A percentile compares a stretch with the other conserved stretches of the same genome.
Evolutionary conservation across 2,329 filamentous ascomycete genomes (phyloP).

Genomic region (Clarireedia paspali): DNA sequence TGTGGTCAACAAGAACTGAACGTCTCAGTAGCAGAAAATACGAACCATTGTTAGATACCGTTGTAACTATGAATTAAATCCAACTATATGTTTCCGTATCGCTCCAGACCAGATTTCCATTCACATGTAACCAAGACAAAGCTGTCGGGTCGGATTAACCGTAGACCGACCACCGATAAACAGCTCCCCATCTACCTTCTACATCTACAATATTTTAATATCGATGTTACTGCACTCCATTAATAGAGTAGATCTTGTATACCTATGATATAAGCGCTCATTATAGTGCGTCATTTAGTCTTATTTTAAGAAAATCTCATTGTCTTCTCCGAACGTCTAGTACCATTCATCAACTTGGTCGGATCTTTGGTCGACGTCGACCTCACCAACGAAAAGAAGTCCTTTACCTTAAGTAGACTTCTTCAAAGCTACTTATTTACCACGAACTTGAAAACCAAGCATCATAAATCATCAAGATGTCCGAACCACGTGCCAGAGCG

Average conservation of each 20-base stretch:
- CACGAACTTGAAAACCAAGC: not conserved
- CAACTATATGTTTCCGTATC: not conserved
- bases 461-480: constrained; percentile 28
- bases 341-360: too few relatives aligned
- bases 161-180: not conserved
- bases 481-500: constrained; percentile 70
- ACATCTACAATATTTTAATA: not conserved
- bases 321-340: too few relatives aligned
- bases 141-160: not conserved
- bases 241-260: too few relatives aligned
- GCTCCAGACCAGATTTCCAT: constrained; percentile 5
- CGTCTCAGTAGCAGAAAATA: not conserved
- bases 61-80: not conserved
- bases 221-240: too few relatives aligned
- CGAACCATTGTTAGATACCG: not conserved
- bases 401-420: not conserved
- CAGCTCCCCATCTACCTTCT: not conserved
- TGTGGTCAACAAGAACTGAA: too few relatives aligned
- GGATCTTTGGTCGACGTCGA: not conserved
- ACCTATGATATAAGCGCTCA: too few relatives aligned
- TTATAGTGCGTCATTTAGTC: too few relatives aligned
- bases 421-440: too few relatives aligned
- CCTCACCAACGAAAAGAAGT: not conserved
- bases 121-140: not conserved
- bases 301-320: too few relatives aligned